Percentiles rank a stretch among this genome's conserved stretches.
These are phyloP conservation scores for Syncephalis plumigaleata DNA, from an alignment of 371 early-diverging fungal species.

Conservation along the genomic window DNA sequence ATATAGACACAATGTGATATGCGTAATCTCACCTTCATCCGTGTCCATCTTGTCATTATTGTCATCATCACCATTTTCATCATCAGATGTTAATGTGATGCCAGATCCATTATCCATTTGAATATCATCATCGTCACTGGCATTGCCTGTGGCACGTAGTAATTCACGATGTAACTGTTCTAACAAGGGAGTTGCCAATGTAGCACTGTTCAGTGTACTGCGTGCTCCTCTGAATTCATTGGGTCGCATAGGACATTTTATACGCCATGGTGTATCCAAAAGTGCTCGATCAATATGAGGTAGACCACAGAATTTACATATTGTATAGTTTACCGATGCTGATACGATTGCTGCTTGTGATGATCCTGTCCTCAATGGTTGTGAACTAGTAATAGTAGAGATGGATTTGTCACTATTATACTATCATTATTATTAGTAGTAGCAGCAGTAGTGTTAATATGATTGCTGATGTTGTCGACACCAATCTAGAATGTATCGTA, in stretches of 20 bases:
- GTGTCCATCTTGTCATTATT: no score
- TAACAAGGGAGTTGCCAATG: conserved; percentile 1
- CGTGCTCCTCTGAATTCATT: background rate
- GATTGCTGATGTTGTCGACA: conserved; percentile 3
- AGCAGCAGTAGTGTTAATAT: no score
- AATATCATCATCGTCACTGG: background rate
- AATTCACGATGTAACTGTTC: background rate
- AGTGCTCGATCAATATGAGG: background rate
- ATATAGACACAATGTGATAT: no score
- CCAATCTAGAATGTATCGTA: conserved; percentile 3
- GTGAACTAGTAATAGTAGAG: no score
- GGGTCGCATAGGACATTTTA: conserved; percentile 4
- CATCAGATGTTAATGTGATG: no score
- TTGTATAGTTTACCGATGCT: background rate
- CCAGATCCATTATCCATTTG: no score
- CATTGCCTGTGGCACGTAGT: background rate
- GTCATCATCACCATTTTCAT: no score
- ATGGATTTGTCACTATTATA: no score
- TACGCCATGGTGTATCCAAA: background rate
- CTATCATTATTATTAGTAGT: no score
- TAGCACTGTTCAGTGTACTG: conserved; percentile 2
- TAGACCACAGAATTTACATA: background rate
- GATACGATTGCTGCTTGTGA: background rate
- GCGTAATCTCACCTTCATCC: no score
- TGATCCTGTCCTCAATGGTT: no score